These are phyloP conservation scores for Stemphylium vesicarium DNA, from an alignment of 2,329 filamentous ascomycete species.

Conservation along the genomic window DNA sequence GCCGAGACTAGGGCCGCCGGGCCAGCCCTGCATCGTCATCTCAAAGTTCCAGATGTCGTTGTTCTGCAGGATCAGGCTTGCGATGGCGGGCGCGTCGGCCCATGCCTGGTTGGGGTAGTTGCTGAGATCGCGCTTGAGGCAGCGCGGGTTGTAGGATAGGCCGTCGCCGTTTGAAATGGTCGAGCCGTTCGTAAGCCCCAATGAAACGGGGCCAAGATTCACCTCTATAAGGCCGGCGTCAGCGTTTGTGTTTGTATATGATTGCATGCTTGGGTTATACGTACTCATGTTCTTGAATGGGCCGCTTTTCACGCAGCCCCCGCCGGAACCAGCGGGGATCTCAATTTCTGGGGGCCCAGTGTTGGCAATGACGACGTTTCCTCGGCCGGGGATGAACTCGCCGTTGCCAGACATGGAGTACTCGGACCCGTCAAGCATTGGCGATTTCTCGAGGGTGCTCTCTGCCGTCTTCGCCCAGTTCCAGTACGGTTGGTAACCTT, in stretches of 20 bases:
- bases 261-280: neutral
- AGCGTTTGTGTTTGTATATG: neutral
- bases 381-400: conserved; percentile 36
- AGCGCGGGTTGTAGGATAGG: conserved; percentile 28
- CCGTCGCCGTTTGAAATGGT: conserved; percentile 37
- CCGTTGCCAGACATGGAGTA: conserved; percentile 57
- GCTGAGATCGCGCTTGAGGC: conserved; percentile 37
- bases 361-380: conserved; percentile 30
- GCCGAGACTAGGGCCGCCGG: conserved; percentile 33
- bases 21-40: conserved; percentile 40
- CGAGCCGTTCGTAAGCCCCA: conserved; percentile 20
- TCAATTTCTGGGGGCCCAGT: conserved; percentile 33
- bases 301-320: conserved; percentile 60
- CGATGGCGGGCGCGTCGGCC: conserved; percentile 30
- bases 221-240: conserved; percentile 4
- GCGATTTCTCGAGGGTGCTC: conserved; percentile 52
- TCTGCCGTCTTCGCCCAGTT: conserved; percentile 60
- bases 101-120: conserved; percentile 30
- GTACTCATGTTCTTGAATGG: conserved; percentile 55
- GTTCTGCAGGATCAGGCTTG: conserved; percentile 29
- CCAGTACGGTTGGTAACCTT: conserved; percentile 56
- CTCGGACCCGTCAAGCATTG: conserved; percentile 62
- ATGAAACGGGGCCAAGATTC: conserved; percentile 23
- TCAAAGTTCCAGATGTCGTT: conserved; percentile 38
- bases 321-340: conserved; percentile 59